Evolutionary conservation across 495 filamentous ascomycete species (phyloP).

Genomic region (Schizothecium vesticola): DNA sequence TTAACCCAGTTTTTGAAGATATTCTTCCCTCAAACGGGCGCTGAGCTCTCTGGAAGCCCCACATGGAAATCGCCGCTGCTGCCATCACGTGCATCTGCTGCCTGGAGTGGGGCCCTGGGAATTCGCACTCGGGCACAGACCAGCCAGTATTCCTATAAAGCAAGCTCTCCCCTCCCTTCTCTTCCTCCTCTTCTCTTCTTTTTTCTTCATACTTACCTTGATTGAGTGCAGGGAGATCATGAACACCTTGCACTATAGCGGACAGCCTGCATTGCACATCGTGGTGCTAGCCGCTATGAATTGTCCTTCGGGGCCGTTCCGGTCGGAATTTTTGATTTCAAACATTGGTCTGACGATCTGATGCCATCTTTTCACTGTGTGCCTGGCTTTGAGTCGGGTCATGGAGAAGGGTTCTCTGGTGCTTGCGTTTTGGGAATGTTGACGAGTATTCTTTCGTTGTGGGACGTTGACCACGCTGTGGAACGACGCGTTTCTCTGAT

Average conservation of each 20-base stretch:
- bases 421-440: neutral
- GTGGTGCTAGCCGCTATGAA: constrained; percentile 7
- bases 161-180: neutral
- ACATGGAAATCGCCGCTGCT: neutral
- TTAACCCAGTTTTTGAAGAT: neutral
- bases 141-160: neutral
- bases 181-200: neutral
- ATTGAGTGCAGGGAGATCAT: constrained; percentile 24
- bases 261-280: constrained; percentile 7
- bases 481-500: too few species aligned
- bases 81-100: neutral
- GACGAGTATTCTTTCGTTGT: too few species aligned
- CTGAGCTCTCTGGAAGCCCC: neutral
- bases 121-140: constrained; percentile 2
- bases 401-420: constrained; percentile 19
- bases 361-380: constrained; percentile 21
- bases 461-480: too few species aligned
- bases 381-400: constrained; percentile 10
- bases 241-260: constrained; percentile 16
- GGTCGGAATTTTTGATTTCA: constrained; percentile 31
- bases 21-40: neutral
- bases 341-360: neutral
- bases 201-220: constrained; percentile 34
- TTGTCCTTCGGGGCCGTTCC: constrained; percentile 31
- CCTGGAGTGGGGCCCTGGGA: neutral